A percentile compares a stretch with the other conserved stretches of the same genome.
phyloP scores from a whole-genome alignment of 306 rosid genomes.

The Morella rubra region DNA sequence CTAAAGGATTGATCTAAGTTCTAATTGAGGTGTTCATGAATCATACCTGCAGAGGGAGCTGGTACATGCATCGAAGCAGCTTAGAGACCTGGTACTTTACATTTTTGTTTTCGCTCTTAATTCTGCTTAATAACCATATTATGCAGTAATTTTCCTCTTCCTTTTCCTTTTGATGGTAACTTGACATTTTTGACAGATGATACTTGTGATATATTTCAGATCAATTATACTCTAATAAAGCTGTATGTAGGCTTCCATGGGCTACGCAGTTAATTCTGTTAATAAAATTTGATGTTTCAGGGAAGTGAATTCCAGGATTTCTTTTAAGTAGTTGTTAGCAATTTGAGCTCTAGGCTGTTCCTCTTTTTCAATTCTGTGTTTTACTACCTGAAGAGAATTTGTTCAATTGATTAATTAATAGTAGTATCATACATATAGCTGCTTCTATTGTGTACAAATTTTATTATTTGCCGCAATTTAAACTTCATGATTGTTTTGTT shows the following conservation, averaged over 20 bases:
- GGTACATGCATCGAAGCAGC: constrained; percentile 52
- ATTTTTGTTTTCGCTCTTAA: not conserved
- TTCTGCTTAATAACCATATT: not conserved
- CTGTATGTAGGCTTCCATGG: not conserved
- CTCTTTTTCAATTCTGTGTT: no score
- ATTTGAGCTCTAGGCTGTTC: not conserved
- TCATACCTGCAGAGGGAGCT: constrained; percentile 69
- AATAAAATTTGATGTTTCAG: not conserved
- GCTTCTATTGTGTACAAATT: no score
- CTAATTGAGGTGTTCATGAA: constrained; percentile 20
- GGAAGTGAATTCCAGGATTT: not conserved
- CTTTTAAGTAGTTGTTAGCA: not conserved
- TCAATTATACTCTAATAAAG: not conserved
- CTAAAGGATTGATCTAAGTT: not conserved
- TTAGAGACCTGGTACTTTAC: constrained; percentile 44
- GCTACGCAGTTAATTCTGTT: no score
- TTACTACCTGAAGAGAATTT: no score
- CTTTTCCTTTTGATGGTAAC: not conserved
- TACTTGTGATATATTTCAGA: not conserved
- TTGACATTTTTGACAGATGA: not conserved
- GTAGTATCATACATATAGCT: no score
- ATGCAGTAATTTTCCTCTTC: not conserved
- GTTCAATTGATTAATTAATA: no score
- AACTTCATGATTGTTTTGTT: no score
- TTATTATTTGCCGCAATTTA: no score